Evolutionary conservation across 179 eudicot species (phyloP).

Genomic region (Spinacia oleracea): DNA sequence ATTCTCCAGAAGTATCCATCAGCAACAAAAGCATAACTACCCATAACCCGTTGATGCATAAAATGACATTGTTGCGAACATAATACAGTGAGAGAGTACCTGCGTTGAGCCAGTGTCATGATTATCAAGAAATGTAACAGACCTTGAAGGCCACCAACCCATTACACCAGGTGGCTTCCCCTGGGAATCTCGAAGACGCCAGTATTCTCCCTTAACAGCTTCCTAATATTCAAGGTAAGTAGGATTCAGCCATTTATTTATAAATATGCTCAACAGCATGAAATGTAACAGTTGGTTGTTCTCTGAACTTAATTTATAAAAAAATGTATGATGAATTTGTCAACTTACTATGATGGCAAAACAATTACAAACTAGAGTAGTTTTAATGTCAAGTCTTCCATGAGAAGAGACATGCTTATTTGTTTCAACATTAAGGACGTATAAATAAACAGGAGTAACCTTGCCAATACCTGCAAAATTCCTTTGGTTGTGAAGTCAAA

Average conservation of each 20-base stretch:
- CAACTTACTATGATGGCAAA: background rate
- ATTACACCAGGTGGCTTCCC: constrained; percentile 91
- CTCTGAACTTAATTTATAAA: background rate
- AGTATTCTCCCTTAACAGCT: constrained; percentile 81
- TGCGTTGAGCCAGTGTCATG: constrained; percentile 94
- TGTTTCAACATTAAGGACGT: background rate
- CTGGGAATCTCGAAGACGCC: constrained; percentile 81
- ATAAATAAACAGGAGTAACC: background rate
- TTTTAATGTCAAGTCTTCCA: background rate
- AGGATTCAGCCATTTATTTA: background rate
- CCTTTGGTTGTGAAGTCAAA: constrained; percentile 98
- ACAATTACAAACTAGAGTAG: background rate
- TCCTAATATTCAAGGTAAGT: constrained; percentile 40
- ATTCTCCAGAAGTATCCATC: background rate
- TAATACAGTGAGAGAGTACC: constrained; percentile 34
- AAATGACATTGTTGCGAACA: constrained; percentile 2
- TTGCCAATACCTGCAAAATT: constrained; percentile 71
- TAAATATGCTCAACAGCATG: background rate
- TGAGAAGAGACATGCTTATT: background rate
- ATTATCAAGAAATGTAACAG: constrained; percentile 84
- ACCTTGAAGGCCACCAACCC: constrained; percentile 97
- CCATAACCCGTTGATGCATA: background rate
- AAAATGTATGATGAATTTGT: background rate
- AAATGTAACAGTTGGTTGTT: background rate
- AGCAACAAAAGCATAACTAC: background rate